phyloP scores from a whole-genome alignment of 2,329 filamentous ascomycete species.

The Lachnellula suecica region DNA sequence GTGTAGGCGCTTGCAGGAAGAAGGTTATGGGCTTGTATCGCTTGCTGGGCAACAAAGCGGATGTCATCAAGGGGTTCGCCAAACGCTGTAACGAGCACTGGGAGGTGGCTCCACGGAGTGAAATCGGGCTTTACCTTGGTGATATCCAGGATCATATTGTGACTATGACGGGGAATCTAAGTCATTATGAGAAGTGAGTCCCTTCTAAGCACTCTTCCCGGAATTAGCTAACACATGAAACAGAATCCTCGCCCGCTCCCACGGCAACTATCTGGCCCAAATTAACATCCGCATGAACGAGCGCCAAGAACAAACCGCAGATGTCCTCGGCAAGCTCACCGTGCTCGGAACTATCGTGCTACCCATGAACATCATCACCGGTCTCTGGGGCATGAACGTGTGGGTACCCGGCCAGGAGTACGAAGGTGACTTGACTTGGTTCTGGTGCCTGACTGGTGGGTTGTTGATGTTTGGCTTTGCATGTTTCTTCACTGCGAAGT shows the following conservation, averaged over 20 bases:
- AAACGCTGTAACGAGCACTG: conserved; percentile 98
- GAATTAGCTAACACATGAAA: conserved; percentile 9
- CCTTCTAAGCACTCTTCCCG: no score
- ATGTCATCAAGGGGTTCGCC: conserved; percentile 98
- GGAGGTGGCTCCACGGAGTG: conserved; percentile 90
- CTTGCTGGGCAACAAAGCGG: conserved; percentile 92
- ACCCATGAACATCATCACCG: conserved; percentile 98
- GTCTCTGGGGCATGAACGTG: conserved; percentile 98
- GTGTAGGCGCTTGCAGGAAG: conserved; percentile 92
- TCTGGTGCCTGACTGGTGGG: conserved; percentile 71
- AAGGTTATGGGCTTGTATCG: conserved; percentile 96
- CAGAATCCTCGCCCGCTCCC: conserved; percentile 85
- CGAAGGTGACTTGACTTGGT: conserved; percentile 74
- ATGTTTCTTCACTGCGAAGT: conserved; percentile 53
- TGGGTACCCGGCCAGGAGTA: conserved; percentile 90
- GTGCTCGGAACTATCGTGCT: conserved; percentile 95
- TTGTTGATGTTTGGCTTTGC: conserved; percentile 75
- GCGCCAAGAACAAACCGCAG: conserved; percentile 90
- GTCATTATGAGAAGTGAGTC: conserved; percentile 90
- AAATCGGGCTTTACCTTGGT: conserved; percentile 95
- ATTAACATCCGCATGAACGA: conserved; percentile 99
- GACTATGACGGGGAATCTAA: conserved; percentile 95
- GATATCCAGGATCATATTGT: conserved; percentile 99
- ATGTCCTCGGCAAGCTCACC: conserved; percentile 91
- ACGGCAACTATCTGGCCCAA: conserved; percentile 97